phyloP scores from a whole-genome alignment of 225 moss, liverwort and hornwort genomes.

The Lunularia cruciata region DNA sequence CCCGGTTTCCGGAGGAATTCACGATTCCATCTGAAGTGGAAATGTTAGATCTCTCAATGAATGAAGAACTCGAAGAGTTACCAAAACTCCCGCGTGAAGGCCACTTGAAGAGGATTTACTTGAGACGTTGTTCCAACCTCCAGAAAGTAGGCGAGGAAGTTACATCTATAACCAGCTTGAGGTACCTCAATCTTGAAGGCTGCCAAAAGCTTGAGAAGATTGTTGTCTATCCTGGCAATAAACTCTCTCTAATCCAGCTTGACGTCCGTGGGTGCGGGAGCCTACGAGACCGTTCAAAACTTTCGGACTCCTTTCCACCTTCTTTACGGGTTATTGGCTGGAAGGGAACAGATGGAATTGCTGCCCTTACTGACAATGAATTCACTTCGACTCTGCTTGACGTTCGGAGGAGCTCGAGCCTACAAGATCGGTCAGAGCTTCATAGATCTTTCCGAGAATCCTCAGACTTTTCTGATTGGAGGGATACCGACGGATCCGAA shows the following conservation, averaged over 20 bases:
- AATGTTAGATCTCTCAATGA: constrained; percentile 3
- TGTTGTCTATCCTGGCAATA: neutral
- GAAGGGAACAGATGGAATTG: no score
- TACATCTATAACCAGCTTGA: neutral
- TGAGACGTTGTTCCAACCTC: neutral
- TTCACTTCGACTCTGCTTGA: no score
- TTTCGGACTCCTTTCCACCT: no score
- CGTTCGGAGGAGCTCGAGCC: no score
- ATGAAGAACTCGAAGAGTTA: neutral
- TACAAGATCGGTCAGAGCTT: no score
- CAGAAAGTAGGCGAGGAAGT: neutral
- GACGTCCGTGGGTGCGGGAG: constrained; percentile 1
- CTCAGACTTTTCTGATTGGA: no score
- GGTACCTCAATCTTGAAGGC: neutral
- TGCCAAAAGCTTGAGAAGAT: neutral
- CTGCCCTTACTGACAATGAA: no score
- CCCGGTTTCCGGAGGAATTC: neutral
- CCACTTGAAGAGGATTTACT: neutral
- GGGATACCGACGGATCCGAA: no score
- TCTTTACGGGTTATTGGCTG: no score
- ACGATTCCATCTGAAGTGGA: constrained; percentile 3
- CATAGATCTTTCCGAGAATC: no score
- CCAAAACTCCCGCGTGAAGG: neutral
- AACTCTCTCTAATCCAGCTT: neutral
- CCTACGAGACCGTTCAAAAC: no score